Conservation (phyloP, 2,329 filamentous ascomycete species). For the Chaetomium globosum region DNA sequence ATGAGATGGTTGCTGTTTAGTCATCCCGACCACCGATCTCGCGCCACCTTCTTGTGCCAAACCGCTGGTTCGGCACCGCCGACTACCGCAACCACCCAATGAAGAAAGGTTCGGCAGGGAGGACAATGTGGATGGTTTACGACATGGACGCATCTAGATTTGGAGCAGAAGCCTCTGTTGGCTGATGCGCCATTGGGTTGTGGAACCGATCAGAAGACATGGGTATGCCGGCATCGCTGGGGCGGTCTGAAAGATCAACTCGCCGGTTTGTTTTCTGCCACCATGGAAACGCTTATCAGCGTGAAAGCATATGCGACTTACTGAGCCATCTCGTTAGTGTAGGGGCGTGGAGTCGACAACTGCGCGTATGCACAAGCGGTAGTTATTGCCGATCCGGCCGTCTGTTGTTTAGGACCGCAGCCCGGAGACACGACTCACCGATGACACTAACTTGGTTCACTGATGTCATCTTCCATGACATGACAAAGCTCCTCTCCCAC, state of each 20-base stretch:
- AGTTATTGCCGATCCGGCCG: not conserved
- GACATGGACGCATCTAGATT: not conserved
- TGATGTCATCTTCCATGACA: too few relatives aligned
- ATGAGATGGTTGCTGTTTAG: not conserved
- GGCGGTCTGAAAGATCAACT: not conserved
- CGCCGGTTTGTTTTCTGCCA: not conserved
- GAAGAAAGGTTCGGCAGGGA: not conserved
- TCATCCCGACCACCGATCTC: not conserved
- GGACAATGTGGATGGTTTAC: not conserved
- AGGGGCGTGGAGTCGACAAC: not conserved
- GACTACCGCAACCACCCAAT: not conserved
- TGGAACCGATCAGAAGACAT: not conserved
- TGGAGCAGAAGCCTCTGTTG: not conserved
- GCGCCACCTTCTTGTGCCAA: not conserved
- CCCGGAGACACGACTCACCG: too few relatives aligned
- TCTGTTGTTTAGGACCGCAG: too few relatives aligned
- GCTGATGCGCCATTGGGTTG: not conserved
- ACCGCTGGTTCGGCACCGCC: not conserved
- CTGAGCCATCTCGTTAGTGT: too few relatives aligned
- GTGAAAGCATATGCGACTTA: not conserved
- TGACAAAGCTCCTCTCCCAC: not conserved
- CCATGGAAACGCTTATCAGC: not conserved
- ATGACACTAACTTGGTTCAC: too few relatives aligned
- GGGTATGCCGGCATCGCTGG: not conserved
- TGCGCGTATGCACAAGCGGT: not conserved